A percentile compares a stretch with the other conserved stretches of the same genome.
These are phyloP conservation scores for Eucalyptus rudis DNA, from an alignment of 345 rosid genomes.

Conservation along the genomic window DNA sequence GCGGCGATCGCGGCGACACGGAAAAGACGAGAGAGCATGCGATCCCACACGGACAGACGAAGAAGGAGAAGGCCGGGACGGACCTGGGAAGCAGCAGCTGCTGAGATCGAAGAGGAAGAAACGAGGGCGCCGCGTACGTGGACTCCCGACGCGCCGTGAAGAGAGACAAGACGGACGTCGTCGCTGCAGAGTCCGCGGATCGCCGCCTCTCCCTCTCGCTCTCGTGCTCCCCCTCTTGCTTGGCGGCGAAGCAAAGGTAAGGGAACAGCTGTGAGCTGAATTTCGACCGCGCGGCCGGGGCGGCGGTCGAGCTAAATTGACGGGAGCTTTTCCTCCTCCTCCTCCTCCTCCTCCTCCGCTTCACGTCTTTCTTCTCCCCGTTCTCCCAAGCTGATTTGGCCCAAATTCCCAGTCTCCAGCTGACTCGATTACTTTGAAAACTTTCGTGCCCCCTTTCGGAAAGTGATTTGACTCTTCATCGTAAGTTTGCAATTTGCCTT, in stretches of 20 bases:
- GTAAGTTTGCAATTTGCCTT: not conserved
- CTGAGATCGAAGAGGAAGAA: not conserved
- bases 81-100: not conserved
- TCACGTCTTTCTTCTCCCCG: not conserved
- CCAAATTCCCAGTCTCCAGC: not conserved
- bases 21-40: not conserved
- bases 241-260: not conserved
- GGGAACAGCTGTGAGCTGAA: not conserved
- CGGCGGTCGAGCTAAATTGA: not conserved
- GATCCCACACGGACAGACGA: not conserved
- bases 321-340: not conserved
- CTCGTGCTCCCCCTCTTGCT: not conserved
- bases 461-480: not conserved
- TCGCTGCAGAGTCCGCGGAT: not conserved
- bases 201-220: not conserved
- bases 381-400: not conserved
- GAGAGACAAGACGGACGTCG: not conserved
- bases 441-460: not conserved
- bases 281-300: not conserved
- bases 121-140: not conserved
- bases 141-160: not conserved
- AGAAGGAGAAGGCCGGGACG: not conserved
- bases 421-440: not conserved
- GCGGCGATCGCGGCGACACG: not conserved
- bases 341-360: no score